Evolutionary conservation across 495 filamentous ascomycete species (phyloP).

Genomic region (Aspergillus cristatus): DNA sequence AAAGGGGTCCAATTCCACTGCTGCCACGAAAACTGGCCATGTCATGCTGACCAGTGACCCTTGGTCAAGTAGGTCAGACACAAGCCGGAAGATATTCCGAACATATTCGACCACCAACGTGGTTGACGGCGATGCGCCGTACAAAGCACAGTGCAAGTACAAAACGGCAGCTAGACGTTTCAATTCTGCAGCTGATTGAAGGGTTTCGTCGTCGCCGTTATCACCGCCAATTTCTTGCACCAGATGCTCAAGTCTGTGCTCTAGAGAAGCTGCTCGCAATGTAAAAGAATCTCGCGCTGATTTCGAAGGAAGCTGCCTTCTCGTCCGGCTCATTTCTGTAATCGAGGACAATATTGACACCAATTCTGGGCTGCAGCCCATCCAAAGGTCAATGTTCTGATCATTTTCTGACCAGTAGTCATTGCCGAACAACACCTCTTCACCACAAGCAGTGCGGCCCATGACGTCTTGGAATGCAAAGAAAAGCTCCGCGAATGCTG

Average conservation of each 20-base stretch:
- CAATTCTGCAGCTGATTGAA: constrained; percentile 28
- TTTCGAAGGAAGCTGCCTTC: constrained; percentile 19
- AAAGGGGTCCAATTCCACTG: constrained; percentile 33
- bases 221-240: constrained; percentile 26
- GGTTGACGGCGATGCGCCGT: constrained; percentile 29
- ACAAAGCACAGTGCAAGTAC: constrained; percentile 34
- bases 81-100: constrained; percentile 23
- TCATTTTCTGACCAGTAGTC: constrained; percentile 35
- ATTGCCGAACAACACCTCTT: constrained; percentile 29
- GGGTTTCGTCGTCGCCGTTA: constrained; percentile 18
- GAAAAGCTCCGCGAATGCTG: constrained; percentile 33
- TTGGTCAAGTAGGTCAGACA: constrained; percentile 25
- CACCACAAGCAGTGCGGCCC: constrained; percentile 37
- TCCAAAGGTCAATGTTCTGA: constrained; percentile 32
- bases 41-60: constrained; percentile 24
- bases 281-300: constrained; percentile 15
- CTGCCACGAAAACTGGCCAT: constrained; percentile 40
- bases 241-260: constrained; percentile 20
- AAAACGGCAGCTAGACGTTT: constrained; percentile 33
- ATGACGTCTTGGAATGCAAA: constrained; percentile 43
- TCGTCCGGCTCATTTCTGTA: constrained; percentile 33
- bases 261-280: constrained; percentile 21
- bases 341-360: constrained; percentile 31
- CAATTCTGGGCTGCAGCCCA: constrained; percentile 37
- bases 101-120: constrained; percentile 28